Percentiles rank a stretch among this genome's conserved stretches.
Evolutionary conservation across 495 filamentous ascomycete genomes (phyloP).

Genomic region (Cetradonia linearis): DNA sequence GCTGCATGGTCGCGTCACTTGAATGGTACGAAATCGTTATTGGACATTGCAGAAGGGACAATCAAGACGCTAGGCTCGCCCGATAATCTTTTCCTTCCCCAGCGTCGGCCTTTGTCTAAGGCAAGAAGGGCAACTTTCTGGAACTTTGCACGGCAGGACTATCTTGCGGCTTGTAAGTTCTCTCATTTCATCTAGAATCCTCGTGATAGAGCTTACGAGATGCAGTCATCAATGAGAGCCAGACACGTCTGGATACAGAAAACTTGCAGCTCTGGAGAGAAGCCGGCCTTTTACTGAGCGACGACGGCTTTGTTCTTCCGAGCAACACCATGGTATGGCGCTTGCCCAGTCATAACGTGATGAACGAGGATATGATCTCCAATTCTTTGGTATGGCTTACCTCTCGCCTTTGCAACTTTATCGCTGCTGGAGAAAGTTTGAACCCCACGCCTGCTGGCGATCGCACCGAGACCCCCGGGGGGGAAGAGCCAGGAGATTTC

Average conservation of each 20-base stretch:
- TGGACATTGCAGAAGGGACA: conserved; percentile 54
- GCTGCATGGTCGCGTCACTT: conserved; percentile 55
- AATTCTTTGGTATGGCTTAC: conserved; percentile 55
- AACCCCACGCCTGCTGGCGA: conserved; percentile 26
- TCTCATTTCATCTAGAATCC: background rate
- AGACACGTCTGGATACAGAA: conserved; percentile 51
- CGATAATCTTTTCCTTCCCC: conserved; percentile 19
- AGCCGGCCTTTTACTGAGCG: conserved; percentile 49
- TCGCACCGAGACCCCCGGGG: background rate
- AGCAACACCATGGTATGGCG: conserved; percentile 40
- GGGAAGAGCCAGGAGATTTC: conserved; percentile 29
- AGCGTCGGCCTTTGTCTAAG: conserved; percentile 37
- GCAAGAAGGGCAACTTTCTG: conserved; percentile 52
- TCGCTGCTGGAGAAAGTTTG: conserved; percentile 43
- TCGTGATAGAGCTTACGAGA: background rate
- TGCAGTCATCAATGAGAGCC: conserved; percentile 50
- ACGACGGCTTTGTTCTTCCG: conserved; percentile 42
- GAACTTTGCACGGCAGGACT: conserved; percentile 58
- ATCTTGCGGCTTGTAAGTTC: conserved; percentile 51
- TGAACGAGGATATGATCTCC: conserved; percentile 52
- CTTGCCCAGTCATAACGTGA: conserved; percentile 40
- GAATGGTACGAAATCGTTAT: conserved; percentile 51
- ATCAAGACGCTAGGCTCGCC: conserved; percentile 48
- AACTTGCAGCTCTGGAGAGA: conserved; percentile 51
- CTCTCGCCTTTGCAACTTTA: conserved; percentile 52